These are phyloP conservation scores for Neoboletus magnificus DNA, from an alignment of 768 basidiomycete genomes.

Conservation along the genomic window DNA sequence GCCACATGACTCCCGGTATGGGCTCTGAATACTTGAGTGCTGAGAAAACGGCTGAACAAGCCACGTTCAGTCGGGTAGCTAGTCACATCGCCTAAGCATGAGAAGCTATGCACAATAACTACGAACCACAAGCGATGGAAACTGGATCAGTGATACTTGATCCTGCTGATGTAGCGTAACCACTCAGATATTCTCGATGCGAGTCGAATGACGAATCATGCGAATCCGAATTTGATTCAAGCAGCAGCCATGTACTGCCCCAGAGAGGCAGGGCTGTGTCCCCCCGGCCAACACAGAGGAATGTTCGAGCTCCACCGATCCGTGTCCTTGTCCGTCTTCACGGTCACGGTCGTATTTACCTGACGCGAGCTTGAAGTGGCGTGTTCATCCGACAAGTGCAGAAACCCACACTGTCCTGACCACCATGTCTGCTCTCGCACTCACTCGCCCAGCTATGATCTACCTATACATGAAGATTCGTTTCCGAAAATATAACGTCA, in stretches of 20 bases:
- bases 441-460: background rate
- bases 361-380: background rate
- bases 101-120: background rate
- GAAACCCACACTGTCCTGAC: background rate
- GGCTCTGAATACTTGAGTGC: no score
- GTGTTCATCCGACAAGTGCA: background rate
- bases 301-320: background rate
- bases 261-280: background rate
- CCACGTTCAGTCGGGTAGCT: no score
- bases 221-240: background rate
- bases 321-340: background rate
- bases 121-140: no score
- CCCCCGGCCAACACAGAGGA: no score
- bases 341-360: background rate
- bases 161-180: background rate
- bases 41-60: background rate
- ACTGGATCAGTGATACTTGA: background rate
- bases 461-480: background rate
- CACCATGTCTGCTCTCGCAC: background rate
- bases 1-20: background rate
- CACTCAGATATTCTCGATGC: background rate
- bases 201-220: background rate
- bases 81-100: background rate
- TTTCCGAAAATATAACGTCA: background rate
- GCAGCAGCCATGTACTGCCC: background rate